Percentiles rank a stretch among this genome's conserved stretches.
These are phyloP conservation scores for Acacia confusa DNA, from an alignment of 306 rosid species.

Conservation along the genomic window DNA sequence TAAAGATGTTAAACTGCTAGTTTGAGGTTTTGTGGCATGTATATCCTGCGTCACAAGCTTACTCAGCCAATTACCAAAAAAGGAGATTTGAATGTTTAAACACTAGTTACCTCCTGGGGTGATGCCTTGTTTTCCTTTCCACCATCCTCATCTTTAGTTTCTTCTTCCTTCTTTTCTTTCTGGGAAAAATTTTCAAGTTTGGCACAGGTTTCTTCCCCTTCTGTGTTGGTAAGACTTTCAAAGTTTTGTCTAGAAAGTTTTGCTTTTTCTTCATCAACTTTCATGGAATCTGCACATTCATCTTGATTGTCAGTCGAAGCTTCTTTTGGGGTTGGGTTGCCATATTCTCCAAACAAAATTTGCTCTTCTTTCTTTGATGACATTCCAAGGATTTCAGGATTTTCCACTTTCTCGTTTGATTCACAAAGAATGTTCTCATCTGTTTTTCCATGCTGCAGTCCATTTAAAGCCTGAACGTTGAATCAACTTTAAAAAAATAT, in stretches of 20 bases:
- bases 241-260: slow-evolving; percentile 14
- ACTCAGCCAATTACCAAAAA: not conserved
- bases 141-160: not conserved
- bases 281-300: slow-evolving; percentile 1
- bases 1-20: not conserved
- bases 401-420: slow-evolving; percentile 10
- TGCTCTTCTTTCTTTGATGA: slow-evolving; percentile 29
- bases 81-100: not conserved
- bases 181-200: slow-evolving; percentile 18
- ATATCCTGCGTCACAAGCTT: not conserved
- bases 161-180: slow-evolving; percentile 30
- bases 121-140: slow-evolving; percentile 13
- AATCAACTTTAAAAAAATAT: not conserved
- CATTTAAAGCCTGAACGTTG: slow-evolving; percentile 32
- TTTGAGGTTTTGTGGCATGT: not conserved
- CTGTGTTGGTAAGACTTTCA: not conserved
- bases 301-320: slow-evolving; percentile 23
- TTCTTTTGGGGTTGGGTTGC: slow-evolving; percentile 9
- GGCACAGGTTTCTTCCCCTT: slow-evolving; percentile 29
- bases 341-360: slow-evolving; percentile 11
- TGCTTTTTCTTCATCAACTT: slow-evolving; percentile 13
- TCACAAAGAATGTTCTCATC: slow-evolving; percentile 23
- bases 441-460: slow-evolving; percentile 17
- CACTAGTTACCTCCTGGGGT: slow-evolving; percentile 34
- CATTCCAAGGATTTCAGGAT: not conserved